phyloP scores from a whole-genome alignment of 1,139 yeast genomes.

The Eremothecium gossypii region DNA sequence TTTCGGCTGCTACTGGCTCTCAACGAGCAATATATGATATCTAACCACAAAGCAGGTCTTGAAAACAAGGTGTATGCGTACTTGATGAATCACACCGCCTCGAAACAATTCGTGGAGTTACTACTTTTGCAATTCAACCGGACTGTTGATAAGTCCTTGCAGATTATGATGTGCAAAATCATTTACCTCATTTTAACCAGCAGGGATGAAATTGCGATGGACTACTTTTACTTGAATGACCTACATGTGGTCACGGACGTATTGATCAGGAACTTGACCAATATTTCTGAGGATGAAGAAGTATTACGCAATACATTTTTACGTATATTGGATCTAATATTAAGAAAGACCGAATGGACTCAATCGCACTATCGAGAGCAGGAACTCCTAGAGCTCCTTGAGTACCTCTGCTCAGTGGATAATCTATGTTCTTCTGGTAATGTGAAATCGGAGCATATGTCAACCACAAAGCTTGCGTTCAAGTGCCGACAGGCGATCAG shows the following conservation, averaged over 20 bases:
- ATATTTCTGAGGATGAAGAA: slow-evolving; percentile 54
- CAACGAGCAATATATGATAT: slow-evolving; percentile 79
- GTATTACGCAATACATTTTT: slow-evolving; percentile 64
- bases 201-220: slow-evolving; percentile 46
- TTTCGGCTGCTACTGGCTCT: slow-evolving; percentile 66
- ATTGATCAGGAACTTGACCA: slow-evolving; percentile 65
- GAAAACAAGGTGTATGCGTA: slow-evolving; percentile 44
- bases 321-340: slow-evolving; percentile 63
- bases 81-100: slow-evolving; percentile 32
- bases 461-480: slow-evolving; percentile 51
- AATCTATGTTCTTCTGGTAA: slow-evolving; percentile 25
- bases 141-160: slow-evolving; percentile 56
- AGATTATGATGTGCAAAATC: slow-evolving; percentile 70
- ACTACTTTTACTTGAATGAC: slow-evolving; percentile 70
- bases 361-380: slow-evolving; percentile 47
- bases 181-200: slow-evolving; percentile 68
- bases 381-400: slow-evolving; percentile 45
- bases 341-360: slow-evolving; percentile 57
- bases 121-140: slow-evolving; percentile 63
- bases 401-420: slow-evolving; percentile 35
- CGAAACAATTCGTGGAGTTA: slow-evolving; percentile 45
- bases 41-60: slow-evolving; percentile 34
- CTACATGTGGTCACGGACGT: slow-evolving; percentile 80
- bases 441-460: slow-evolving; percentile 27
- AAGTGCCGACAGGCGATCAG: slow-evolving; percentile 47